These are phyloP conservation scores for Pelargonium cotyledonis DNA, from an alignment of 441 rosid genomes.

Conservation along the genomic window DNA sequence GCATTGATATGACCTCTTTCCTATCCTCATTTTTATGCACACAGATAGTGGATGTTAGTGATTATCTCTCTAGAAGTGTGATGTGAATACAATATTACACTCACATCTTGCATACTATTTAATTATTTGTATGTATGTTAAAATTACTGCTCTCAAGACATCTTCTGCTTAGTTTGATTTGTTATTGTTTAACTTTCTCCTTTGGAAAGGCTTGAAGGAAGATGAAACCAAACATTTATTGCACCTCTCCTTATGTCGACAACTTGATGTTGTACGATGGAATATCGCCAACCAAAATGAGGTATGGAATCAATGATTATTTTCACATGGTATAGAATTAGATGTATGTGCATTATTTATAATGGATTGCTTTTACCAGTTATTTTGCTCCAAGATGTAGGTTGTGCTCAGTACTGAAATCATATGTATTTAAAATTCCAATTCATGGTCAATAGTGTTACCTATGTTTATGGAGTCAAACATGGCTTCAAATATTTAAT, in stretches of 20 bases:
- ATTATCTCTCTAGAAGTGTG: background rate
- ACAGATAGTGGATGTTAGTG: background rate
- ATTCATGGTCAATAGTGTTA: background rate
- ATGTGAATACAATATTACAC: background rate
- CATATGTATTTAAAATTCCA: background rate
- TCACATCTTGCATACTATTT: background rate
- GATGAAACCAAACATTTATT: constrained; percentile 63
- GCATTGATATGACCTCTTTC: background rate
- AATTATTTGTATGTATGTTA: constrained; percentile 1
- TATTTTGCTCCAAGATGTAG: constrained; percentile 2
- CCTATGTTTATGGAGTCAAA: background rate
- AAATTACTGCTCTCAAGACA: background rate
- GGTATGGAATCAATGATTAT: constrained; percentile 33
- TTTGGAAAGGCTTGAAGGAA: constrained; percentile 37
- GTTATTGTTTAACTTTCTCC: constrained; percentile 14
- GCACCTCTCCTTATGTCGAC: constrained; percentile 46
- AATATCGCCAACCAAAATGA: constrained; percentile 79
- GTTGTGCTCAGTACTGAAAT: constrained; percentile 1
- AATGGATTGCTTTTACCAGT: constrained; percentile 2
- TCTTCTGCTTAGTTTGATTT: constrained; percentile 5
- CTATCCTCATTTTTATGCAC: background rate
- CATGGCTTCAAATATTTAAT: background rate
- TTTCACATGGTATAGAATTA: constrained; percentile 12
- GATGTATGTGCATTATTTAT: constrained; percentile 2
- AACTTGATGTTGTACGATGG: constrained; percentile 74